Evolutionary conservation across 2,329 filamentous ascomycete genomes (phyloP).

Genomic region (Harringtonia lauricola): DNA sequence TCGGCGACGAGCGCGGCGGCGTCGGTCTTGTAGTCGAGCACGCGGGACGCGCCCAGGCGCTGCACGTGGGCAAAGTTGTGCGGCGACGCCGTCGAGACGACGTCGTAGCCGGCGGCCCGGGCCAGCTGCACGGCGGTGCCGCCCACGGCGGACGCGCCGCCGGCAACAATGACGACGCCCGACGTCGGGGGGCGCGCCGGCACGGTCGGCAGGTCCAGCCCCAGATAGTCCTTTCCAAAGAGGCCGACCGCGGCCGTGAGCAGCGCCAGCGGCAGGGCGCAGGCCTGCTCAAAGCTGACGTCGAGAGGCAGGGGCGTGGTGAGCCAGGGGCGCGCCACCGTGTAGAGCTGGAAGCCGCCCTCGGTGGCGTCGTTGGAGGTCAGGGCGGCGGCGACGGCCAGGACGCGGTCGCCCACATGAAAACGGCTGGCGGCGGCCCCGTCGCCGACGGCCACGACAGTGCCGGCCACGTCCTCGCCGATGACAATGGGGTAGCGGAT

Average conservation of each 20-base stretch:
- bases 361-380: conserved; percentile 11
- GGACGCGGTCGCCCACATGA: conserved; percentile 21
- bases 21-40: conserved; percentile 30
- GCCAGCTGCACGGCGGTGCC: conserved; percentile 32
- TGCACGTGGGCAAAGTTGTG: conserved; percentile 28
- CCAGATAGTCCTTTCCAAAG: conserved; percentile 11
- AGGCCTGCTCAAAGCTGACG: conserved; percentile 12
- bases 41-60: conserved; percentile 28
- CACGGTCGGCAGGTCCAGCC: conserved; percentile 10
- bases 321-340: conserved; percentile 12
- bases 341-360: conserved; percentile 17
- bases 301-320: conserved; percentile 13
- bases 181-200: conserved; percentile 2
- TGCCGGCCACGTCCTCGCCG: conserved; percentile 23
- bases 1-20: conserved; percentile 20
- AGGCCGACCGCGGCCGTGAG: conserved; percentile 16
- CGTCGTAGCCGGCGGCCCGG: conserved; percentile 28
- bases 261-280: conserved; percentile 17
- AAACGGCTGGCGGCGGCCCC: conserved; percentile 13
- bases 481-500: conserved; percentile 22
- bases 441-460: conserved; percentile 20
- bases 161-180: conserved; percentile 28
- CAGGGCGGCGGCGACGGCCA: conserved; percentile 15
- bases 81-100: conserved; percentile 26
- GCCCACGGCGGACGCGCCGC: conserved; percentile 34